Base-by-base conservation (phyloP, 73 alveolate species). In the Paramecium pentaurelia region DNA sequence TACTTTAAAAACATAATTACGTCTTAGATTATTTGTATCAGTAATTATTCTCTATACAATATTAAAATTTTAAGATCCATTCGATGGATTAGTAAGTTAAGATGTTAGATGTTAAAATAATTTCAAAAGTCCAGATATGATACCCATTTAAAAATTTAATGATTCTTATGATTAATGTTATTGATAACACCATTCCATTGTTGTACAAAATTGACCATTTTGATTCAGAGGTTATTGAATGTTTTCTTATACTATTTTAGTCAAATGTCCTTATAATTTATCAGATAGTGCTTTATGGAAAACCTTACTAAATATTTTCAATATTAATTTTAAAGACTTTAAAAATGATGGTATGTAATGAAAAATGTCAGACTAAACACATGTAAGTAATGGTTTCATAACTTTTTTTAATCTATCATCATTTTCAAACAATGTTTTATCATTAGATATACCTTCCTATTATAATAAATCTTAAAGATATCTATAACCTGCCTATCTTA, bases 351-450 rank as follows among this genome's bases (percentile, higher is more conserved):
- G 91, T 4, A 80, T 73, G 16, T 45, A 80, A 45, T 80, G 71
- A 36, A 47, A 40, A 10, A 49, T 80, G 25, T 80, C 91, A 4
- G 71, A 49, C 27, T 80, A 20, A 1, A 80, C 91, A 49, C 91
- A 80, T 6, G 91, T 80, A 0, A 80, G 30, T 25, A 80, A 47
- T 16, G 91, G 91, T 49, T 80, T 80, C 91, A 80, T 80, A 1
- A 80, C 91, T 27, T 47, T 80, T 44, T 80, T 80, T 10, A 80
- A 49, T 80, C 75, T 4, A 6, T 80, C 91, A 44, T 80, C 91
- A 20, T 80, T 80, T 18, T 80, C 91, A 80, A 80, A 80, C 5
- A 44, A 25, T 12, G 91, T 45, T 58, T 80, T 80, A 25, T 80
- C 91, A 80, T 80, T 80, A 1, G 12, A 32, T 0, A 49, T n/a